phyloP scores from a whole-genome alignment of 129 eudicot genomes.

The Tagetes patula region DNA sequence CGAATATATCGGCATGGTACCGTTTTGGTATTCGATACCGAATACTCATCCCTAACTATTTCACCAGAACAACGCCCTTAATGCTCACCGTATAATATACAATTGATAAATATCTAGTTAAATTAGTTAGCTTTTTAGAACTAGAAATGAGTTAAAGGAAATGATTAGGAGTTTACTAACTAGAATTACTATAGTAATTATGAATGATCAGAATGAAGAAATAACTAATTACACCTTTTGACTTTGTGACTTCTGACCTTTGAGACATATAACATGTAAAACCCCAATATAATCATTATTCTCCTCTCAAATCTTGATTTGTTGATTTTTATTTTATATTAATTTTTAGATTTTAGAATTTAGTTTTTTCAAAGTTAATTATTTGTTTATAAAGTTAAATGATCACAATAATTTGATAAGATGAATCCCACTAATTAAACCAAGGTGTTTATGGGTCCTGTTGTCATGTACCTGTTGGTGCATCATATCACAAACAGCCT shows the following conservation, averaged over 20 bases:
- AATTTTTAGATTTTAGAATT: background rate
- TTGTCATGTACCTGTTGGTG: constrained; percentile 43
- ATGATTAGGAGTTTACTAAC: constrained; percentile 27
- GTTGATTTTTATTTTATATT: background rate
- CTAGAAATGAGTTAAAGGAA: constrained; percentile 26
- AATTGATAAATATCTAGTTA: too few species aligned
- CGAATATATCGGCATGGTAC: too few species aligned
- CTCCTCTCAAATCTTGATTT: constrained; percentile 40
- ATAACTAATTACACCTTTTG: constrained; percentile 43
- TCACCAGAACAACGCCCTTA: too few species aligned
- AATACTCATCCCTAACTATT: too few species aligned
- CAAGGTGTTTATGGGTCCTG: constrained; percentile 43
- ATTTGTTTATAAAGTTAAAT: constrained; percentile 45
- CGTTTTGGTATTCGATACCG: too few species aligned
- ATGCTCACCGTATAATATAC: too few species aligned
- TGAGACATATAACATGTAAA: constrained; percentile 33
- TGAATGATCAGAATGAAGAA: constrained; percentile 33
- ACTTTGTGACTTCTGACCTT: constrained; percentile 34
- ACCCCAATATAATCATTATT: constrained; percentile 34
- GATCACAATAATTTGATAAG: constrained; percentile 52
- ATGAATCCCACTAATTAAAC: constrained; percentile 57
- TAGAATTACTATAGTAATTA: constrained; percentile 29
- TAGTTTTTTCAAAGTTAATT: constrained; percentile 28
- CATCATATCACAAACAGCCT: constrained; percentile 42
- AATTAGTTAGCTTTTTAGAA: background rate